A percentile compares a stretch with the other conserved stretches of the same genome.
Evolutionary conservation across 345 rosid species (phyloP).

Genomic region (sweet orange (Citrus sinensis)): DVS_A1.0 CM039168.1:4584001-4584500

Average conservation of each 20-base stretch:
- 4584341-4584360: slow-evolving; percentile 93
- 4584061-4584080: slow-evolving; percentile 95
- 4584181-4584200: slow-evolving; percentile 21
- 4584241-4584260: slow-evolving; percentile 7
- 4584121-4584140: slow-evolving; percentile 99
- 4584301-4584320: slow-evolving; percentile 85
- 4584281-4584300: slow-evolving; percentile 42
- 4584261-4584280: slow-evolving; percentile 25
- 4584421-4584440: slow-evolving; percentile 84
- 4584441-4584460: slow-evolving; percentile 69
- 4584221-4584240: slow-evolving; percentile 9
- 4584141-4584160: slow-evolving; percentile 25
- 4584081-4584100: slow-evolving; percentile 98
- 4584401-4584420: slow-evolving; percentile 93
- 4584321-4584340: slow-evolving; percentile 98
- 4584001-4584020: slow-evolving; percentile 84
- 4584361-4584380: slow-evolving; percentile 97
- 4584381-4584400: slow-evolving; percentile 90
- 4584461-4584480: slow-evolving; percentile 78
- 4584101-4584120: slow-evolving; percentile 94
- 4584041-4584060: slow-evolving; percentile 78
- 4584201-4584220: slow-evolving; percentile 1
- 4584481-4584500: slow-evolving; percentile 12
- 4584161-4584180: slow-evolving; percentile 24
- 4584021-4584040: slow-evolving; percentile 82